Percentiles rank a stretch among this genome's conserved stretches.
phyloP scores from a whole-genome alignment of 192 early-diverging fungal species.

The Coemansia sp. region DNA sequence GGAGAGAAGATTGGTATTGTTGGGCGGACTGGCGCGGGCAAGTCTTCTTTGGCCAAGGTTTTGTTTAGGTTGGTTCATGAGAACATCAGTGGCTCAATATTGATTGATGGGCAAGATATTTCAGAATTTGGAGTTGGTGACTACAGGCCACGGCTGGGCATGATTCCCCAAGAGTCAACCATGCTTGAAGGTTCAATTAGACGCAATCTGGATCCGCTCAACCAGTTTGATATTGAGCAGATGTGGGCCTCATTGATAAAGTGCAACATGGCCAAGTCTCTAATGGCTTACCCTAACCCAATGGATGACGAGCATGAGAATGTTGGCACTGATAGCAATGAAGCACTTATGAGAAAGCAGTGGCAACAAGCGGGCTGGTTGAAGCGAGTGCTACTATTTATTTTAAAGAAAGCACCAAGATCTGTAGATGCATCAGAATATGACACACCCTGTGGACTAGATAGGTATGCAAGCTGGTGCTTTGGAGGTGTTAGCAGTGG shows the following conservation, averaged over 20 bases:
- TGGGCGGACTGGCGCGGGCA: conserved; percentile 61
- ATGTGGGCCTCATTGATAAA: conserved; percentile 21
- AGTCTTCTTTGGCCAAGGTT: conserved; percentile 58
- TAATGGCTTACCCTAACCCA: too few species aligned
- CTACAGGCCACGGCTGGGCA: conserved; percentile 54
- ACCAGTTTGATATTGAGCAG: conserved; percentile 14
- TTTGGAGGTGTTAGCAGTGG: conserved; percentile 27
- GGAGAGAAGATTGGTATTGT: too few species aligned
- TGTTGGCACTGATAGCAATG: neutral
- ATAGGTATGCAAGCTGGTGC: neutral
- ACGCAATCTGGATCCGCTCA: conserved; percentile 67
- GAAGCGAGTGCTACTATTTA: conserved; percentile 9
- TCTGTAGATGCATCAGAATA: neutral
- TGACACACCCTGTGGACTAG: neutral
- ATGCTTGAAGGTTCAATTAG: conserved; percentile 63
- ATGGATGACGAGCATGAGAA: neutral
- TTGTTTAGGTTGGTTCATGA: conserved; percentile 65
- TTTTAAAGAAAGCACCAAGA: neutral
- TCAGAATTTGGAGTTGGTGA: conserved; percentile 61
- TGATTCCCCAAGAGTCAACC: conserved; percentile 65
- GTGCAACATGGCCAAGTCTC: conserved; percentile 11
- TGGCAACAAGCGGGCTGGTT: conserved; percentile 14
- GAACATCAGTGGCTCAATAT: conserved; percentile 53
- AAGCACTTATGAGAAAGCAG: neutral
- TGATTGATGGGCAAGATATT: too few species aligned